Base-by-base conservation (phyloP, 176 grass and related monocot species). In the Cymbopogon citratus region DNA sequence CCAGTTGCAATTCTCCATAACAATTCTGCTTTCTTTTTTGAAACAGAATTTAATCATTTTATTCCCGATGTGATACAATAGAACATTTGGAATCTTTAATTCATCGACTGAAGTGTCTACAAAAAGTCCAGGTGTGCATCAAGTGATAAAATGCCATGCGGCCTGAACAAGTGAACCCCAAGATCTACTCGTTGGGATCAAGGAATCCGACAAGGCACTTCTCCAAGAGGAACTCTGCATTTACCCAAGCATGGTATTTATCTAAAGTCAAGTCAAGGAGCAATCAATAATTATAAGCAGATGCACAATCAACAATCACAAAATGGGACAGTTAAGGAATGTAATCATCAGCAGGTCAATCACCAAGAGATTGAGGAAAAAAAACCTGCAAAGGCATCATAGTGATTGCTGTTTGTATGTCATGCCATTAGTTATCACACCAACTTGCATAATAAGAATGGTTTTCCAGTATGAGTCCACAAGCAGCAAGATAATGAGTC, bases 161-260 rank as follows among this genome's bases (percentile, higher is more conserved):
- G 12, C 12, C 23, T 8, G 5, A n/a, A 57, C 40, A 23, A n/a
- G n/a, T n/a, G n/a, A n/a, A n/a, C n/a, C n/a, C 24, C 15, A 8
- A 59, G 0, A 71, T 70, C 63, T 46, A 88, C 74, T 92, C 84
- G 52, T 67, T 98, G 33, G 74, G 73, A 83, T 95, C 92, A 52
- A 98, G 72, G 66, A 83, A 72, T 74, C 96, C 96, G 2, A 98
- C 92, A 7, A 95, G 90, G 87, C 96, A 93, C 59, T 95, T 93
- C 92, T 98, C 96, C 83, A 98, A n/a, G 9, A 95, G 83, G 75
- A 95, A 91, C 63, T 98, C 92, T 19, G 90, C 88, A 67, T 95
- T 98, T 63, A 98, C 92, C 96, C 96, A 98, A 29, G 92, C 90
- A 88, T 93, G 96, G 67, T 98, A 90, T 75, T 98, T 98, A 89